A percentile compares a stretch with the other conserved stretches of the same genome.
phyloP scores from a whole-genome alignment of 805 yeast genomes.

The Candida arabinofermentans region DNA sequence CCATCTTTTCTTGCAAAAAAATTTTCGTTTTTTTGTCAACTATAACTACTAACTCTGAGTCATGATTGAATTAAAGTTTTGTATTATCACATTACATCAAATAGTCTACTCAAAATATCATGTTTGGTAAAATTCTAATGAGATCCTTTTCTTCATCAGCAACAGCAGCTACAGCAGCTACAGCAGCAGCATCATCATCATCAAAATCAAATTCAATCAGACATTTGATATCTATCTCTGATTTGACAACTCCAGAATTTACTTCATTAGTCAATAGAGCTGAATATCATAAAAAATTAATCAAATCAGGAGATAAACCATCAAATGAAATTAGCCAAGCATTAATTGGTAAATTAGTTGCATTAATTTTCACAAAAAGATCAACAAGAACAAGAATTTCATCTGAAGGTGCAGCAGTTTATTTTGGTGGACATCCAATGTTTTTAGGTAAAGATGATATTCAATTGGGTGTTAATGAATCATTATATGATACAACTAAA shows the following conservation, averaged over 20 bases:
- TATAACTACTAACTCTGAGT: too few relatives aligned
- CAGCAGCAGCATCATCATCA: not conserved
- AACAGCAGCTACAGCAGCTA: slow-evolving; percentile 11
- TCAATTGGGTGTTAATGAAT: slow-evolving; percentile 93
- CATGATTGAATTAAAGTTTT: too few relatives aligned
- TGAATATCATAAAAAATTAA: slow-evolving; percentile 55
- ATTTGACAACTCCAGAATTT: slow-evolving; percentile 71
- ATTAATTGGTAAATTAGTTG: slow-evolving; percentile 75
- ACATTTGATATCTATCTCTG: slow-evolving; percentile 80
- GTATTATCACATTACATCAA: too few relatives aligned
- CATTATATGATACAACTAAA: slow-evolving; percentile 80
- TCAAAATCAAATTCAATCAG: slow-evolving; percentile 34
- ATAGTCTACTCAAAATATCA: too few relatives aligned
- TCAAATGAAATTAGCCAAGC: slow-evolving; percentile 40
- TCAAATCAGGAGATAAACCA: slow-evolving; percentile 48
- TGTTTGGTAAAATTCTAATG: slow-evolving; percentile 24
- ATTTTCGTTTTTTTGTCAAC: too few relatives aligned
- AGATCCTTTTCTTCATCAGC: slow-evolving; percentile 25
- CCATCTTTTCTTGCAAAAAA: too few relatives aligned
- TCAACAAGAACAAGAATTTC: slow-evolving; percentile 95
- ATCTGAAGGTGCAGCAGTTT: slow-evolving; percentile 89
- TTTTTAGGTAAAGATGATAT: slow-evolving; percentile 95
- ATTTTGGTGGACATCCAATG: slow-evolving; percentile 95
- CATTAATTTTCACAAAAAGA: slow-evolving; percentile 83
- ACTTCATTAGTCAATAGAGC: slow-evolving; percentile 71